These are phyloP conservation scores for Mortierella alpina DNA, from an alignment of 192 early-diverging fungal species.

Conservation along the genomic window DNA sequence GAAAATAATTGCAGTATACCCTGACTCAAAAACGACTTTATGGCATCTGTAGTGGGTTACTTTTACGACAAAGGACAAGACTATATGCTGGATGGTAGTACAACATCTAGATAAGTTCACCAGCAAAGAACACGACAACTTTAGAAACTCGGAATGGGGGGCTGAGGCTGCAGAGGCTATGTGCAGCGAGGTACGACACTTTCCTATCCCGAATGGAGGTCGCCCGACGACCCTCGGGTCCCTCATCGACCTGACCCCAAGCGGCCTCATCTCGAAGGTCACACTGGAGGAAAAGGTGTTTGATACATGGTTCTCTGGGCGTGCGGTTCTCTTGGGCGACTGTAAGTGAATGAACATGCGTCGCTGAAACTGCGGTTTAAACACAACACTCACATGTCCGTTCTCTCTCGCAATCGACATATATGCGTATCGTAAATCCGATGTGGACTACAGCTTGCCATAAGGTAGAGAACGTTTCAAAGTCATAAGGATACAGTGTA, in stretches of 20 bases:
- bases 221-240: neutral
- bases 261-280: slow-evolving; percentile 19
- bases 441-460: too few relatives aligned
- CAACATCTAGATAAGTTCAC: slow-evolving; percentile 1
- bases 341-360: neutral
- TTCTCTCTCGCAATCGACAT: slow-evolving; percentile 1
- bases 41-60: slow-evolving; percentile 4
- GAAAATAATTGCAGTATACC: too few relatives aligned
- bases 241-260: slow-evolving; percentile 14
- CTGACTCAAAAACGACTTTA: neutral
- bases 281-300: slow-evolving; percentile 31
- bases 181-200: slow-evolving; percentile 20
- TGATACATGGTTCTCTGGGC: slow-evolving; percentile 2
- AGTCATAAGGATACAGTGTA: neutral
- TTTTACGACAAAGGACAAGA: slow-evolving; percentile 7
- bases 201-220: neutral
- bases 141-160: slow-evolving; percentile 28
- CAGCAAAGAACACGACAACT: slow-evolving; percentile 6
- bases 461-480: too few relatives aligned
- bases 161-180: slow-evolving; percentile 22
- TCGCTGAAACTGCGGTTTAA: neutral
- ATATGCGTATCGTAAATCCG: too few relatives aligned
- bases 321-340: slow-evolving; percentile 10
- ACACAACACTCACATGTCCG: slow-evolving; percentile 9
- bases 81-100: slow-evolving; percentile 3